Evolutionary conservation across 805 yeast species (phyloP).

Genomic region (Wickerhamomyces mucosus): DNA sequence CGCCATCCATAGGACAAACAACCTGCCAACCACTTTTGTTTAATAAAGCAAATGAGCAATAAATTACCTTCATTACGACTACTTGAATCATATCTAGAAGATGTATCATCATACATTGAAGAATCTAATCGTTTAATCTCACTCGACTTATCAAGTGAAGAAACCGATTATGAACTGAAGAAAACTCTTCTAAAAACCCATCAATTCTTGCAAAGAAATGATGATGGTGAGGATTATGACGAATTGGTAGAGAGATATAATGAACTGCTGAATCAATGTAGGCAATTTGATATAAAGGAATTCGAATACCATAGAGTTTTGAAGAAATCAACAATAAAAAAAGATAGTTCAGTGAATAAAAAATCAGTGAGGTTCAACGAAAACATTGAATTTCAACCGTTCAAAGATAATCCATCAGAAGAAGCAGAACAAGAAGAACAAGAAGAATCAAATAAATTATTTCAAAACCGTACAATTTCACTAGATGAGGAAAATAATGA

Average conservation of each 20-base stretch:
- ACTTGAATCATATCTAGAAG: conserved; percentile 20
- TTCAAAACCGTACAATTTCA: conserved; percentile 9
- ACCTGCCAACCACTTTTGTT: background rate
- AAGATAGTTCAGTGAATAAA: too few species aligned
- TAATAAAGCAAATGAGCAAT: background rate
- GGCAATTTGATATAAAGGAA: conserved; percentile 10
- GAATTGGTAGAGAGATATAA: conserved; percentile 18
- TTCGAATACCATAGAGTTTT: conserved; percentile 11
- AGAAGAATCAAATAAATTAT: too few species aligned
- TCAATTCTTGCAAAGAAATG: conserved; percentile 18
- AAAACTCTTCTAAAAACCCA: conserved; percentile 15
- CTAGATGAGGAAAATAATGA: conserved; percentile 7
- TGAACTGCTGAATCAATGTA: conserved; percentile 5
- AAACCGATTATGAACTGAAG: conserved; percentile 15
- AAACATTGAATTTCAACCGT: conserved; percentile 10
- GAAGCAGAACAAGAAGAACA: conserved; percentile 1
- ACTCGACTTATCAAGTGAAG: conserved; percentile 9
- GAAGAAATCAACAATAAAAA: too few species aligned
- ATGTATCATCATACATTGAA: conserved; percentile 14
- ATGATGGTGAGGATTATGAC: conserved; percentile 20
- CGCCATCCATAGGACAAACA: background rate
- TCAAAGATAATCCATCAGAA: background rate
- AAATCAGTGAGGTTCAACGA: conserved; percentile 22
- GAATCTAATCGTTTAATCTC: conserved; percentile 14
- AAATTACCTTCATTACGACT: conserved; percentile 16